Evolutionary conservation across 2,329 filamentous ascomycete genomes (phyloP), one percentile per base, ranked within the genome.

Genomic region (Alternaria alternata): DNA sequence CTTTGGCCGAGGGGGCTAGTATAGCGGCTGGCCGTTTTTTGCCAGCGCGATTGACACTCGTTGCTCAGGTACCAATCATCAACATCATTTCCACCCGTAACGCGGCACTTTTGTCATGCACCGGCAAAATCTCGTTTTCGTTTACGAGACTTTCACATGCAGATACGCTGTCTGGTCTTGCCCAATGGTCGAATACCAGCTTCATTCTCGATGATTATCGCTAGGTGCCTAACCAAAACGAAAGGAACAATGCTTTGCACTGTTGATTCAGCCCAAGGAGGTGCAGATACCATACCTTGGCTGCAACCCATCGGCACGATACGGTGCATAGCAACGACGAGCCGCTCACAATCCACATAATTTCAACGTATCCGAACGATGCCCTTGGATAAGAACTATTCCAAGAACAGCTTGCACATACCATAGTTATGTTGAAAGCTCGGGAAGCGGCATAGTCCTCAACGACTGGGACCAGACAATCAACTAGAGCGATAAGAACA

Each of bases 21-120:
- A 30, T 34, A 22, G 46, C 46, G 30, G 14, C 46, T 49, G 39
- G 46, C 46, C 46, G 46, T 49, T 49, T 49, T 34, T 36, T 16
- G 32, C 30, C 32, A 36, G 32, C 30, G 46, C 46, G 30, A 34
- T 36, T n/a, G 14, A 49, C 30, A 36, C 22, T 49, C 32, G 46
- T 22, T 34, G 46, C 46, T 49, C 22, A 36, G 20, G 16, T 36
- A 49, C 20, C 46, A 49, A 49, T 49, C 46, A 49, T 36, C 32
- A 36, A 38, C 46, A 34, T 7, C 16, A 24, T 38, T 36, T 36
- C 20, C 32, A 36, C 32, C 16, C 32, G 11, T 22, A 24, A 49
- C 20, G 14, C 46, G 22, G 20, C 39, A 7, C 20, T 36, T 34
- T 49, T 5, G 20, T 36, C n/a, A 22, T 38, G 46, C 46, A 38